Base-by-base conservation (phyloP, 108 stramenopile genomes). In the Epipyxis sp. region DNA sequence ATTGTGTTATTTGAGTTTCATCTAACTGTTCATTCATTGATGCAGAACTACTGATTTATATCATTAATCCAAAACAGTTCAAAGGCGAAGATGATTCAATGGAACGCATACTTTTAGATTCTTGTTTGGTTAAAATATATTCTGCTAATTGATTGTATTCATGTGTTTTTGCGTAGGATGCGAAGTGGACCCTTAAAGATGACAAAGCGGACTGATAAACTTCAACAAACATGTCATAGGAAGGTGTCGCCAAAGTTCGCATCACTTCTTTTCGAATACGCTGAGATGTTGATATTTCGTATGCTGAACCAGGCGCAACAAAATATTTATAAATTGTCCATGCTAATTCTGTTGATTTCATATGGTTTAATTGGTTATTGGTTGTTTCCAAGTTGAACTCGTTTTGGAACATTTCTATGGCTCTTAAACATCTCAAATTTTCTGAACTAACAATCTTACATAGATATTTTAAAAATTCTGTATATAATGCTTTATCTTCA, bases 391-490 rank as follows among this genome's bases (percentile, higher is more conserved):
- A 16, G 54, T 16, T 25, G 54, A 57, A 57, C 20, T 16, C 25
- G 54, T 57, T 25, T 37, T 65, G 20, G 61, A 32, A 65, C 6
- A 65, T 25, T 29, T 29, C 13, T 35, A 65, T 29, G 25, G 61
- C 61, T 32, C 61, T 16, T 32, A 65, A 10, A 37, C 61, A 65
- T 6, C 35, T 3, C 25, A 65, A 29, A 32, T 65, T 65, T 32
- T 65, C 61, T 65, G 27, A 29, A 10, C 30, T 32, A 37, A 65
- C 61, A 37, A 3, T 32, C 6, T 29, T 3, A 10, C 34, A 6
- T 37, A 65, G 34, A 65, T 35, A 65, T 37, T 65, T 65, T 29
- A 37, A 29, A 32, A 65, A 65, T 25, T 65, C 61, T 25, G 27
- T 3, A 25, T 13, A 65, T 3, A 65, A 25, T 37, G 25, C 34